Conservation (phyloP, 768 basidiomycete species). For the Galerina sulciceps region DNA sequence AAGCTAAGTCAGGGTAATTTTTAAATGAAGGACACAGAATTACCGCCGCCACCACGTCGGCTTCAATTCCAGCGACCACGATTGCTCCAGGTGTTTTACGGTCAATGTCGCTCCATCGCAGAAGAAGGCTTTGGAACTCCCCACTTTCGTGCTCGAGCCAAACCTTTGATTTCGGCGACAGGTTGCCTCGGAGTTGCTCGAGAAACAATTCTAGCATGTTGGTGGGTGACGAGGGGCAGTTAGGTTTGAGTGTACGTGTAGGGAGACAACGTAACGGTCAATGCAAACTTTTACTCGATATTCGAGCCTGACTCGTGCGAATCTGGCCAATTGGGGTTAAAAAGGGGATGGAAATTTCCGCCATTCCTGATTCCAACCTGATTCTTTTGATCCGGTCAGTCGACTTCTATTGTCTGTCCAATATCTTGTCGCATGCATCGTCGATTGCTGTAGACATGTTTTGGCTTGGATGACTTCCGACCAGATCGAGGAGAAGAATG, state of each 20-base stretch:
- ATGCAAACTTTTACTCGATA: no score
- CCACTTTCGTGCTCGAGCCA: background rate
- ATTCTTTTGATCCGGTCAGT: no score
- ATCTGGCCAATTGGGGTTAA: no score
- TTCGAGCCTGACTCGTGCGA: no score
- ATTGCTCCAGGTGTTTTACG: constrained; percentile 6
- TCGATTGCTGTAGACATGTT: no score
- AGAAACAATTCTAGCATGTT: background rate
- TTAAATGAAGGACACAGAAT: background rate
- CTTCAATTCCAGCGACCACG: background rate
- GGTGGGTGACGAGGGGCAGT: background rate
- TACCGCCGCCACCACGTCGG: constrained; percentile 5
- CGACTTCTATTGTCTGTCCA: no score
- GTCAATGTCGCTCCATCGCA: constrained; percentile 11
- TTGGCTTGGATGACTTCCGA: no score
- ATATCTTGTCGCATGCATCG: no score
- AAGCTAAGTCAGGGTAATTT: background rate
- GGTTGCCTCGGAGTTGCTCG: background rate
- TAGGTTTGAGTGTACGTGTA: background rate
- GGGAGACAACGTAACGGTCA: background rate
- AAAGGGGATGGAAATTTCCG: no score
- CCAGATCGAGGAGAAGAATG: no score
- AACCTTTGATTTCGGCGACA: background rate
- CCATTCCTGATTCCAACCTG: no score
- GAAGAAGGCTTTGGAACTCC: background rate